A percentile compares a stretch with the other conserved stretches of the same genome.
These are phyloP conservation scores for Acorus gramineus DNA, from an alignment of 106 monocot species.

Conservation along the genomic window DNA sequence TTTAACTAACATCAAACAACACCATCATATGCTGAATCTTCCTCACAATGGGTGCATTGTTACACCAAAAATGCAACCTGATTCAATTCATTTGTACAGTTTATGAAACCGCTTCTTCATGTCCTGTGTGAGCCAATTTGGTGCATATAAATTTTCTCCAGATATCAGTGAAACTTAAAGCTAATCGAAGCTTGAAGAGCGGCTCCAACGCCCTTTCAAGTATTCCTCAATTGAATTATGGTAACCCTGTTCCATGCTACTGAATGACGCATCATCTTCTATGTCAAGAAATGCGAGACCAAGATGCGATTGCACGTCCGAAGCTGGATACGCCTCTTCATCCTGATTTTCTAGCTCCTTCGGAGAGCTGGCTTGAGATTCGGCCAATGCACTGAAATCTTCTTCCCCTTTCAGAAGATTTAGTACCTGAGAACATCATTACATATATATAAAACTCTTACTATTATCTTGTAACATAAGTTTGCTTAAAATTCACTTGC, in stretches of 20 bases:
- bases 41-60: too few relatives aligned
- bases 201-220: conserved; percentile 56
- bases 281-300: conserved; percentile 74
- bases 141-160: too few relatives aligned
- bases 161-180: background rate
- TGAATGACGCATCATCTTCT: conserved; percentile 53
- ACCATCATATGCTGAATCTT: too few relatives aligned
- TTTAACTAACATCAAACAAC: too few relatives aligned
- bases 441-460: too few relatives aligned
- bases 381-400: conserved; percentile 29
- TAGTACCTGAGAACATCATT: conserved; percentile 28
- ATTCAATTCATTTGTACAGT: too few relatives aligned
- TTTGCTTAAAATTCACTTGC: too few relatives aligned
- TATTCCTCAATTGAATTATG: conserved; percentile 57
- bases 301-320: conserved; percentile 62
- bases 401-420: conserved; percentile 48
- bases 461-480: too few relatives aligned
- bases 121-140: too few relatives aligned
- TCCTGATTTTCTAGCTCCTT: conserved; percentile 41
- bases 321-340: conserved; percentile 50
- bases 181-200: conserved; percentile 76
- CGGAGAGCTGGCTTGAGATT: background rate
- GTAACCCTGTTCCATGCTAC: conserved; percentile 52
- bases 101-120: too few relatives aligned
- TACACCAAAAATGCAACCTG: too few relatives aligned